Evolutionary conservation across 2,329 filamentous ascomycete genomes (phyloP).

Genomic region (Aspergillus vadensis): DNA sequence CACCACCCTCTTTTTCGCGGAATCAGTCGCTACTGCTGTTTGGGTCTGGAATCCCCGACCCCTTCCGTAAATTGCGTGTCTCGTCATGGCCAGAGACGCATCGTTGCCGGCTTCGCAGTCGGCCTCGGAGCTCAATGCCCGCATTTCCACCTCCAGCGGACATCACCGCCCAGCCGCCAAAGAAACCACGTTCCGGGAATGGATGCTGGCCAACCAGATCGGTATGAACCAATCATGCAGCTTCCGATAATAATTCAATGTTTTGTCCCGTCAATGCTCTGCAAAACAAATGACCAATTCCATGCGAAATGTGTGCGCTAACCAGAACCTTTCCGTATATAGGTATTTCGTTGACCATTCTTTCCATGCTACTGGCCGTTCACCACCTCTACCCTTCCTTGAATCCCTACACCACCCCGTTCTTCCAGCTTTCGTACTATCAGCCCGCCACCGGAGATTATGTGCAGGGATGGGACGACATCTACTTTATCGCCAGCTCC

Average conservation of each 20-base stretch:
- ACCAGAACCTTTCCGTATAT: slow-evolving; percentile 6
- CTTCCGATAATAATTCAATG: background rate
- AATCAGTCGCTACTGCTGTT: slow-evolving; percentile 8
- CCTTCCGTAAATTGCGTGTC: slow-evolving; percentile 3
- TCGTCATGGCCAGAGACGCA: slow-evolving; percentile 40
- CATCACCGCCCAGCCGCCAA: slow-evolving; percentile 31
- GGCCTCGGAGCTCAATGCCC: slow-evolving; percentile 44
- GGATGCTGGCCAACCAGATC: slow-evolving; percentile 78
- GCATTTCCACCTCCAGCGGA: slow-evolving; percentile 39
- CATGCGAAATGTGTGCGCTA: background rate
- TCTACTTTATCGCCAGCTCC: slow-evolving; percentile 74
- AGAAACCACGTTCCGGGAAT: slow-evolving; percentile 51
- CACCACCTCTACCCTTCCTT: slow-evolving; percentile 82
- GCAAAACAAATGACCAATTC: background rate
- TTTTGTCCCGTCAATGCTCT: background rate
- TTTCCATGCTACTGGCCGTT: slow-evolving; percentile 78
- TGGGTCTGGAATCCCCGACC: slow-evolving; percentile 13
- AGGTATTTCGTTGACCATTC: slow-evolving; percentile 84
- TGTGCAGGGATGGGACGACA: slow-evolving; percentile 75
- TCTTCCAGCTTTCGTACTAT: slow-evolving; percentile 84
- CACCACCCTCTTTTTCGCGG: slow-evolving; percentile 1
- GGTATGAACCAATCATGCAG: slow-evolving; percentile 56
- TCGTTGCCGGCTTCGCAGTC: slow-evolving; percentile 30
- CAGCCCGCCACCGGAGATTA: slow-evolving; percentile 70
- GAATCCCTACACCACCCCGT: slow-evolving; percentile 77